Conservation (phyloP, 2,329 filamentous ascomycete species). For the Orbilia oligospora region DNA sequence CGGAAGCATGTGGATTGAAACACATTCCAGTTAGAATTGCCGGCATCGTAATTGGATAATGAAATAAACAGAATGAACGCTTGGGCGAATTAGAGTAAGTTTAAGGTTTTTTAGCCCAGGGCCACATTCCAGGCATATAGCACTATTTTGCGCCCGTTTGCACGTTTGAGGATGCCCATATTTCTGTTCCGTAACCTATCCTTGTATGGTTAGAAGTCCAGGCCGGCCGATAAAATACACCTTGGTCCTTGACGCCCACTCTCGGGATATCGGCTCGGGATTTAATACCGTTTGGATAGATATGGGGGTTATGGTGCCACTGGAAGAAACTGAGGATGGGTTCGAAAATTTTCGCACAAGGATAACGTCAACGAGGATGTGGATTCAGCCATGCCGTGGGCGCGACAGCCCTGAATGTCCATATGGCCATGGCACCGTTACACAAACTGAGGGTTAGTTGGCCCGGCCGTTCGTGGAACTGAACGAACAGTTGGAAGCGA, state of each 20-base stretch:
- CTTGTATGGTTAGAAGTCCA: neutral
- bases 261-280: slow-evolving; percentile 23
- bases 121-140: slow-evolving; percentile 7
- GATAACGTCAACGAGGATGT: slow-evolving; percentile 21
- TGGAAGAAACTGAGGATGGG: neutral
- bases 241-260: neutral
- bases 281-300: neutral
- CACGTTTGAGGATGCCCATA: neutral
- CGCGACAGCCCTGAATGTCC: slow-evolving; percentile 19
- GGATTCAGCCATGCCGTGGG: slow-evolving; percentile 10
- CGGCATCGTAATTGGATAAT: slow-evolving; percentile 28
- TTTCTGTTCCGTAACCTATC: neutral
- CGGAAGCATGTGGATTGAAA: slow-evolving; percentile 17
- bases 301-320: slow-evolving; percentile 4
- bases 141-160: slow-evolving; percentile 12
- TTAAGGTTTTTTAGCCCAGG: slow-evolving; percentile 4
- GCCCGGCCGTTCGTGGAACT: slow-evolving; percentile 8
- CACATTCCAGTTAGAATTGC: slow-evolving; percentile 9
- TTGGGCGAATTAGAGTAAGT: slow-evolving; percentile 9
- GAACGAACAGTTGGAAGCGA: slow-evolving; percentile 10
- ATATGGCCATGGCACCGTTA: slow-evolving; percentile 23
- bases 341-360: slow-evolving; percentile 8
- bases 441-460: slow-evolving; percentile 16
- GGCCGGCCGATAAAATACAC: slow-evolving; percentile 1
- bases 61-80: neutral